Base-by-base conservation (phyloP, 2,329 filamentous ascomycete species). In the Aspergillus sojae region DNA sequence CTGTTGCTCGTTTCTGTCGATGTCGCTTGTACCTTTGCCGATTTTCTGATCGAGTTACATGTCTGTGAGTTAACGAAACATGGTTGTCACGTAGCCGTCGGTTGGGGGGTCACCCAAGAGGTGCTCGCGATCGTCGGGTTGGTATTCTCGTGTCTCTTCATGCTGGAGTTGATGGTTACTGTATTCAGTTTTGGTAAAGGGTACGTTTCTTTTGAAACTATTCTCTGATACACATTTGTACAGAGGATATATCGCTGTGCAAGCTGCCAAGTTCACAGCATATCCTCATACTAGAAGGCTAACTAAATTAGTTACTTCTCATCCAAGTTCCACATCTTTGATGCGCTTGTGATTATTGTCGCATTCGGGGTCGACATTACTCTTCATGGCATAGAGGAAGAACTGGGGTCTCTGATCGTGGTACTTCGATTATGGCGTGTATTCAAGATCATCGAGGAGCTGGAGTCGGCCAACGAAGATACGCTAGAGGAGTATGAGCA, bases 401-500 rank as follows among this genome's bases (percentile, higher is more conserved):
- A 55, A 60, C 16, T 71, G 5, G 73, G 74, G 1, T 89, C 87
- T 0, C 79, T 91, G n/a, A 83, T 91, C 56, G 82, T 91, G 32
- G 81, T 90, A 4, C 78, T 91, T 52, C 86, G 89, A 59, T 79
- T 91, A 4, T 91, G 88, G 86, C 83, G 89, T 19, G 83, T 91
- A 52, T 86, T 90, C 73, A 90, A 91, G 79, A 89, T 91, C 58
- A 85, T 90, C 7, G 88, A 91, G 71, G 89, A 91, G 75, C 81
- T 91, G 65, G 85, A 85, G 34, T 82, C 88, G 7, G 88, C 87
- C 10, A 87, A 88, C 1, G 78, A 85, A 41, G 88, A 91, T 75
- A 81, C 87, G 72, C 85, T 88, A 78, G 87, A 88, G 65, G 81
- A 82, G 11, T 76, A 90, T 32, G 28, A 32, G 28, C 48, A n/a